These are phyloP conservation scores for Fusarium udum DNA, from an alignment of 2,329 filamentous ascomycete species.

Conservation along the genomic window DNA sequence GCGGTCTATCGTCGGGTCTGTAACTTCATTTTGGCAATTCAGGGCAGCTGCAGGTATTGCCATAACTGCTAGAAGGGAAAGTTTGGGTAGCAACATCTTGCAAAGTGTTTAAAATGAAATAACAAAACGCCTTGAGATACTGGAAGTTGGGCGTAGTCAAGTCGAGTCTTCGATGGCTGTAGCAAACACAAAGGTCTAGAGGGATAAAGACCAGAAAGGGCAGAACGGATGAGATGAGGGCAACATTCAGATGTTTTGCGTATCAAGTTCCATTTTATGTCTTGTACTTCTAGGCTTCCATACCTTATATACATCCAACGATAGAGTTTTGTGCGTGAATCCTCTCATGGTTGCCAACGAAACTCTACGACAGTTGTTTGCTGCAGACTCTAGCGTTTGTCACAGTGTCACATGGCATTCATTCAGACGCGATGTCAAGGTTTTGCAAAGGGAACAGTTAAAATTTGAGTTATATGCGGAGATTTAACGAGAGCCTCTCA, in stretches of 20 bases:
- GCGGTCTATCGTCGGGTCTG: not conserved
- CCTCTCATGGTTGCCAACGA: not conserved
- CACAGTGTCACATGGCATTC: not conserved
- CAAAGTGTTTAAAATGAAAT: not conserved
- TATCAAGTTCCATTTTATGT: not conserved
- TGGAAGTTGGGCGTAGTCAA: not conserved
- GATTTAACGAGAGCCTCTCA: not conserved
- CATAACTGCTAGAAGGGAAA: not conserved
- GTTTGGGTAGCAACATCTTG: not conserved
- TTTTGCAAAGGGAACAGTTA: not conserved
- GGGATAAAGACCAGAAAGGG: not conserved
- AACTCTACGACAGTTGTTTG: constrained; percentile 13
- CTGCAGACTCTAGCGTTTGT: not conserved
- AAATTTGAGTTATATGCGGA: not conserved
- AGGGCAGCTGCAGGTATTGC: not conserved
- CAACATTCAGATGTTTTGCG: not conserved
- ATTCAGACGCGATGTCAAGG: not conserved
- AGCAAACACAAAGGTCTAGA: not conserved
- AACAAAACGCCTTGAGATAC: not conserved
- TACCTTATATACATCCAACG: not conserved
- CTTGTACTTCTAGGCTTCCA: not conserved
- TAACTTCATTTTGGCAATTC: not conserved
- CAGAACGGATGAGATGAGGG: not conserved
- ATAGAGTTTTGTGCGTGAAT: not conserved
- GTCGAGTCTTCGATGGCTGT: not conserved